Conservation (phyloP, 164 flowering plant species). For the Annona cherimola region DNA sequence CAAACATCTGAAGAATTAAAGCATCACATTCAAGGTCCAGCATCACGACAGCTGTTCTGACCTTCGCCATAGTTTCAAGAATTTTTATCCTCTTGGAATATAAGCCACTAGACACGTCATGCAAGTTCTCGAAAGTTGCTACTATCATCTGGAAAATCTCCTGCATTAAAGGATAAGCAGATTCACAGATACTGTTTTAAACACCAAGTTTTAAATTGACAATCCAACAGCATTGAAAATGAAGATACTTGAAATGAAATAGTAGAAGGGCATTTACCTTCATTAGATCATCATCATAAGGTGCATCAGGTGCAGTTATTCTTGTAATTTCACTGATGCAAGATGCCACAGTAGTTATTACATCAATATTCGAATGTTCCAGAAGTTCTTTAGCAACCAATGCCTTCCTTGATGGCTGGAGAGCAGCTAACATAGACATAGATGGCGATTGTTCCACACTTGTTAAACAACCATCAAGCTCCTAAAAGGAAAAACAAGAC, state of each 20-base stretch:
- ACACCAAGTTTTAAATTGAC: no score
- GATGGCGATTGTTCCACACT: slow-evolving; percentile 79
- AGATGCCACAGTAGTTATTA: slow-evolving; percentile 66
- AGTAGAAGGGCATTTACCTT: slow-evolving; percentile 35
- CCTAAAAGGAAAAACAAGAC: slow-evolving; percentile 25
- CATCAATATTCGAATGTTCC: slow-evolving; percentile 53
- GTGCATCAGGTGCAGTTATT: slow-evolving; percentile 84
- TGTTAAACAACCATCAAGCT: slow-evolving; percentile 44
- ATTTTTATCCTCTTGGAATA: slow-evolving; percentile 48
- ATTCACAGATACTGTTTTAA: background rate
- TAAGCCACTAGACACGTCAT: slow-evolving; percentile 25
- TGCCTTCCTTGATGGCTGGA: slow-evolving; percentile 48
- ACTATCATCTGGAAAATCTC: slow-evolving; percentile 52
- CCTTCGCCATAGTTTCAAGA: slow-evolving; percentile 55
- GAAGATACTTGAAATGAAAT: no score
- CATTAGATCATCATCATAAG: slow-evolving; percentile 79
- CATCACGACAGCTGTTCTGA: slow-evolving; percentile 63
- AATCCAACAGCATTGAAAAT: no score
- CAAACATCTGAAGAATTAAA: slow-evolving; percentile 53
- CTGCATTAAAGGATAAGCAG: slow-evolving; percentile 30
- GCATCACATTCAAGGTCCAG: slow-evolving; percentile 64
- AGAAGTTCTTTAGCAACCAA: slow-evolving; percentile 46
- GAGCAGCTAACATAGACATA: slow-evolving; percentile 39
- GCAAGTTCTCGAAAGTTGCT: slow-evolving; percentile 44
- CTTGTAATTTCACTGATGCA: slow-evolving; percentile 81